Evolutionary conservation across 2,329 filamentous ascomycete genomes (phyloP).

Genomic region (Apiospora saccharicola): DNA sequence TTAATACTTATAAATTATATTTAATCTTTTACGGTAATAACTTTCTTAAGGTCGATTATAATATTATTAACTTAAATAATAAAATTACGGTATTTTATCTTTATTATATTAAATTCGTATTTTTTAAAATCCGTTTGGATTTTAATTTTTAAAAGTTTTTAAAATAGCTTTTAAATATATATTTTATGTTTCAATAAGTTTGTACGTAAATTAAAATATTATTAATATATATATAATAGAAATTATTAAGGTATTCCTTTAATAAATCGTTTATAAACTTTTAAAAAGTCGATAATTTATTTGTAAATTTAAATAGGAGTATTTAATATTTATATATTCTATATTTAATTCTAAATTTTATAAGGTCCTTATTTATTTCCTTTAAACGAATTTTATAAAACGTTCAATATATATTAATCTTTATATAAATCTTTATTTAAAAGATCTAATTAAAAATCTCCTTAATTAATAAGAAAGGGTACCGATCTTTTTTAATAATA

Average conservation of each 20-base stretch:
- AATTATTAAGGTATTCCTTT: not conserved
- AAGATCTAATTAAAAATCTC: not conserved
- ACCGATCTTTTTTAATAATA: not conserved
- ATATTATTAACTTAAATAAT: not conserved
- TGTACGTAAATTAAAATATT: conserved; percentile 22
- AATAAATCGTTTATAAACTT: not conserved
- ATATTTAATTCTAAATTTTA: no score
- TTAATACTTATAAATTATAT: not conserved
- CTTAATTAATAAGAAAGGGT: not conserved
- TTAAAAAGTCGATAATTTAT: no score
- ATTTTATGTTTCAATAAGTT: not conserved
- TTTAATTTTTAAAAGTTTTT: not conserved
- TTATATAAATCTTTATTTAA: no score
- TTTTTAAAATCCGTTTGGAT: conserved; percentile 18
- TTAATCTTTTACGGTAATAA: not conserved
- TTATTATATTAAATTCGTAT: conserved; percentile 17
- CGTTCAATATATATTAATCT: no score
- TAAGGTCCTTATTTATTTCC: no score
- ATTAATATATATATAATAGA: conserved; percentile 24
- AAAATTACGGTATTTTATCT: not conserved
- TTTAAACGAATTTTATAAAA: no score
- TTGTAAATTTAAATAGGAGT: no score
- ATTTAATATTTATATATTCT: no score
- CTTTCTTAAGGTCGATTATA: not conserved
- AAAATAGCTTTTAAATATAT: not conserved